Evolutionary conservation across 176 grass and related monocot genomes (phyloP), one percentile per base, ranked within the genome.

Genomic region (Phoenix roebelenii): DNA sequence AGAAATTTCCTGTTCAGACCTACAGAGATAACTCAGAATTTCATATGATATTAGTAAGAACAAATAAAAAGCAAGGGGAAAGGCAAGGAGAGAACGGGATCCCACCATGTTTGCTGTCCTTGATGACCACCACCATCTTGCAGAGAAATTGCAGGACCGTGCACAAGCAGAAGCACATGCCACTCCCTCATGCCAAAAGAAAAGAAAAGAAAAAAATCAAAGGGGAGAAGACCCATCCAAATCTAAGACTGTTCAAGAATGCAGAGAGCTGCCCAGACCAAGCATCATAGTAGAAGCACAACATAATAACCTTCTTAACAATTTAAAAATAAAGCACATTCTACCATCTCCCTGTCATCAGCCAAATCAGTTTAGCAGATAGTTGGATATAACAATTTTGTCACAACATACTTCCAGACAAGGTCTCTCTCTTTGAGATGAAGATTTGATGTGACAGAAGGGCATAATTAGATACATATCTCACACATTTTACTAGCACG

Each of bases 161-260:
- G 23, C 57, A 30, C 16, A 23, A 59, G 14, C 57, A 16, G 15
- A 26, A 59, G 57, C 14, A 59, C 57, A 59, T 3, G 57, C 57
- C 57, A 59, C 5, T 26, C 24, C 57, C 23, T 59, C 57, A 59
- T 59, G 57, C 57, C 56, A 59, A 28, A 26, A 59, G 25, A 59
- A 59, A 16, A 14, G 23, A 58, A 6, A 59, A 17, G 18, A 26
- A 24, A 16, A 28, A 22, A 59, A 59, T 59, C 57, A 59, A 59
- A 59, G 5, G 24, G 14, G 35, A 26, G 57, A 59, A 59, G 23
- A 59, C 57, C 16, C 57, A 59, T 59, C 57, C 23, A 30, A 28
- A 59, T 59, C 57, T 3, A 16, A 59, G 22, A 24, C 16, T 59
- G 22, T 10, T 26, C 25, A 4, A 58, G 9, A 59, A 59, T 28